phyloP scores from a whole-genome alignment of 306 rosid genomes.

The Castanea sativa region DNA sequence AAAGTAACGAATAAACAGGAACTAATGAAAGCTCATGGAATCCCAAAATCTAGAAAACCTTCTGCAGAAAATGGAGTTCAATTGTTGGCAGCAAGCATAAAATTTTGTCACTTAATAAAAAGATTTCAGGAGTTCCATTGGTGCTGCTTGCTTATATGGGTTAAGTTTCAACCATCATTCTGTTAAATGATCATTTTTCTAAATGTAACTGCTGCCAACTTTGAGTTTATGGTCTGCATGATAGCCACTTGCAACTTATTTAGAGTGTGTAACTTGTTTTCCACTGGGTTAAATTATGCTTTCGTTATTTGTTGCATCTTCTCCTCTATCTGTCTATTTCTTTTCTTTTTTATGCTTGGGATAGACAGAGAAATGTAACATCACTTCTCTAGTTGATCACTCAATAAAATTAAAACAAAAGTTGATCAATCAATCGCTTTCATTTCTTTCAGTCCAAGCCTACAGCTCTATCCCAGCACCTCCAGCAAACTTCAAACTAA shows the following conservation, averaged over 20 bases:
- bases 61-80: too few species aligned
- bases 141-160: background rate
- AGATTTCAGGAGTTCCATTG: background rate
- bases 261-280: background rate
- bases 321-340: background rate
- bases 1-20: too few species aligned
- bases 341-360: constrained; percentile 6
- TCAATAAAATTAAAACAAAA: background rate
- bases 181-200: background rate
- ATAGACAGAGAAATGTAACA: background rate
- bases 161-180: background rate
- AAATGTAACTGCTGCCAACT: background rate
- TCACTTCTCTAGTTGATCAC: background rate
- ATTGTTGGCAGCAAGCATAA: too few species aligned
- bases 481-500: constrained; percentile 79
- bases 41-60: too few species aligned
- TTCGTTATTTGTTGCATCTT: background rate
- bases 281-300: background rate
- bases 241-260: background rate
- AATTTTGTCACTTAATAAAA: too few species aligned
- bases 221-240: background rate
- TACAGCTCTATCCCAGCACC: constrained; percentile 96
- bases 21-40: too few species aligned
- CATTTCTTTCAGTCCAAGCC: constrained; percentile 59
- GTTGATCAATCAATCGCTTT: constrained; percentile 20